These are phyloP conservation scores for Ustilago vetiveriae DNA, from an alignment of 1,284 basidiomycete genomes.

Conservation along the genomic window DNA sequence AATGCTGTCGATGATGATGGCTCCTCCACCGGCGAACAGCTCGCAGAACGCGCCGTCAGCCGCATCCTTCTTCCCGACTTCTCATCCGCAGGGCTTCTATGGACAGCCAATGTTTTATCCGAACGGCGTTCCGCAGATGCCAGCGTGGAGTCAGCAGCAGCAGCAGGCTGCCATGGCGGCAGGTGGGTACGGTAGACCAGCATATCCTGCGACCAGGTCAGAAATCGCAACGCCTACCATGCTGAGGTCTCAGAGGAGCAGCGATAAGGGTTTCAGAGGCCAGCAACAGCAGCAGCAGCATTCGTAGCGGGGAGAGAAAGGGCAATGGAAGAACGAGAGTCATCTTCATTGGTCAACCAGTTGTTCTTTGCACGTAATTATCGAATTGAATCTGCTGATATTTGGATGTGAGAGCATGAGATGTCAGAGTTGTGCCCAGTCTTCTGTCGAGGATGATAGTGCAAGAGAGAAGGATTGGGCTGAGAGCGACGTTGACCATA, in stretches of 20 bases:
- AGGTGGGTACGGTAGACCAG: slow-evolving; percentile 4
- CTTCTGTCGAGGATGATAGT: no score
- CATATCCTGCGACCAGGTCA: slow-evolving; percentile 9
- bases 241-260: slow-evolving; percentile 21
- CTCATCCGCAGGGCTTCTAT: slow-evolving; percentile 7
- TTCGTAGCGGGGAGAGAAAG: no score
- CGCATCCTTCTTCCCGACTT: not conserved
- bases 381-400: no score
- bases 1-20: slow-evolving; percentile 54
- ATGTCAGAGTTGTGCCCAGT: no score
- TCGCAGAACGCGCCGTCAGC: not conserved
- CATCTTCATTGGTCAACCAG: no score
- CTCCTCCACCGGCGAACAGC: slow-evolving; percentile 12
- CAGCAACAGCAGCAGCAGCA: slow-evolving; percentile 11
- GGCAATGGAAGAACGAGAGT: no score
- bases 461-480: no score
- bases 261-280: slow-evolving; percentile 7
- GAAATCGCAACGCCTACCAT: slow-evolving; percentile 15
- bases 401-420: no score
- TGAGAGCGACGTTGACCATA: no score
- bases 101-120: slow-evolving; percentile 11
- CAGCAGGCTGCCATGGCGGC: not conserved
- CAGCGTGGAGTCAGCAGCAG: not conserved
- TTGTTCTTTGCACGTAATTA: no score
- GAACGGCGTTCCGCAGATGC: not conserved